phyloP scores from a whole-genome alignment of 106 monocot genomes.

The Phalaenopsis equestris region DNA sequence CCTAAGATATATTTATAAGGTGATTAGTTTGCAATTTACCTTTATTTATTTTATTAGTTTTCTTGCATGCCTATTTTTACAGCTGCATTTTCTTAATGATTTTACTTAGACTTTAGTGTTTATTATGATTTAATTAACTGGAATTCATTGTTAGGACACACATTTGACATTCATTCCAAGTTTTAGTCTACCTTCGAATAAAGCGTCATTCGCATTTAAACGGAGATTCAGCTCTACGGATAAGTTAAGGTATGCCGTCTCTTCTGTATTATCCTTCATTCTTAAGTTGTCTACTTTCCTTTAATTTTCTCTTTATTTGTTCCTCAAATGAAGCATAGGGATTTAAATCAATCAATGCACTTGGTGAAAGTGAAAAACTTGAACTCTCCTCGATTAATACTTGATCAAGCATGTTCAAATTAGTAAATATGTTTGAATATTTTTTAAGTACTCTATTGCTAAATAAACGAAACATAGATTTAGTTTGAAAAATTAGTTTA shows the following conservation, averaged over 20 bases:
- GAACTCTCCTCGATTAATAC: too few relatives aligned
- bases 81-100: background rate
- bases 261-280: background rate
- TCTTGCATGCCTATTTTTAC: background rate
- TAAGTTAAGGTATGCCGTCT: conserved; percentile 66
- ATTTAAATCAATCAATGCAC: too few relatives aligned
- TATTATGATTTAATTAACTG: background rate
- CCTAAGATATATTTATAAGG: conserved; percentile 89
- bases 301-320: background rate
- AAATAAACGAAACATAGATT: too few relatives aligned
- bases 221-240: conserved; percentile 67
- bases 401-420: too few relatives aligned
- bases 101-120: background rate
- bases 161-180: conserved; percentile 85
- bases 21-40: conserved; percentile 8
- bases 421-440: too few relatives aligned
- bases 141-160: conserved; percentile 46
- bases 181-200: conserved; percentile 66
- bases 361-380: too few relatives aligned
- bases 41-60: background rate
- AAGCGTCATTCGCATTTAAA: conserved; percentile 69
- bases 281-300: background rate
- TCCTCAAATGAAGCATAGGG: background rate
- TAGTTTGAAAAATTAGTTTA: too few relatives aligned
- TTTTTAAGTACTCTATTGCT: too few relatives aligned